Evolutionary conservation across 2,329 filamentous ascomycete species (phyloP).

Genomic region (Diaporthe helianthi): DNA sequence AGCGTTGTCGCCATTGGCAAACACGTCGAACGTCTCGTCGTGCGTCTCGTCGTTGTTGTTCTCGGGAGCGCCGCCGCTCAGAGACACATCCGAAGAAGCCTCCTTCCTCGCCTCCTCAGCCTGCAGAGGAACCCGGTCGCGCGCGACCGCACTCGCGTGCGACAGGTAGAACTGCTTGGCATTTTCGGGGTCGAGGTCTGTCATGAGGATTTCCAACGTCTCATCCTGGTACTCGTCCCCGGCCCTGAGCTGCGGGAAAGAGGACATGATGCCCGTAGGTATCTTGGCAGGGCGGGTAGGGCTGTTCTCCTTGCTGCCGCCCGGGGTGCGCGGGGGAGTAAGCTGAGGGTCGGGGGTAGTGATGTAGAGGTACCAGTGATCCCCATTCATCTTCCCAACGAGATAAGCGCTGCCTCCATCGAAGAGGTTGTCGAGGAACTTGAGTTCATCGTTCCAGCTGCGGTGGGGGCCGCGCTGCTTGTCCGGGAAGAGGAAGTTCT

Average conservation of each 20-base stretch:
- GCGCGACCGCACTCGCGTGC: constrained; percentile 87
- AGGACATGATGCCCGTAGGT: constrained; percentile 54
- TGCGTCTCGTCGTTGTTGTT: constrained; percentile 61
- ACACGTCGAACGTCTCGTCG: constrained; percentile 78
- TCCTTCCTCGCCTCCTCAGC: constrained; percentile 68
- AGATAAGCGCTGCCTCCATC: constrained; percentile 95
- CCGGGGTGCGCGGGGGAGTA: constrained; percentile 83
- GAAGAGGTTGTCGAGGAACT: constrained; percentile 90
- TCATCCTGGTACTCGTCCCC: constrained; percentile 69
- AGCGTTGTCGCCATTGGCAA: constrained; percentile 67
- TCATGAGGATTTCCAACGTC: constrained; percentile 78
- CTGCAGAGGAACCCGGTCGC: constrained; percentile 75
- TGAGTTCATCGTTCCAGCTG: constrained; percentile 97
- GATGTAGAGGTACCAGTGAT: constrained; percentile 98
- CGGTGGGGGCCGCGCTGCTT: constrained; percentile 93
- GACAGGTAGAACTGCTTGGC: constrained; percentile 75
- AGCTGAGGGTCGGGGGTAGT: constrained; percentile 82
- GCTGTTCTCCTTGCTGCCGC: constrained; percentile 50
- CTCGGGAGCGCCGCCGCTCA: constrained; percentile 45
- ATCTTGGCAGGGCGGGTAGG: constrained; percentile 59
- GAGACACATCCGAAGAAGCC: constrained; percentile 59
- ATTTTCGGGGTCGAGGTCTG: constrained; percentile 71
- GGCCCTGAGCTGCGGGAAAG: constrained; percentile 40
- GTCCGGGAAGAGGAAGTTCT: constrained; percentile 97
- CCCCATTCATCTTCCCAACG: constrained; percentile 99